Conservation (phyloP, 23 red algal species). For the Agarophyton chilense region DNA sequence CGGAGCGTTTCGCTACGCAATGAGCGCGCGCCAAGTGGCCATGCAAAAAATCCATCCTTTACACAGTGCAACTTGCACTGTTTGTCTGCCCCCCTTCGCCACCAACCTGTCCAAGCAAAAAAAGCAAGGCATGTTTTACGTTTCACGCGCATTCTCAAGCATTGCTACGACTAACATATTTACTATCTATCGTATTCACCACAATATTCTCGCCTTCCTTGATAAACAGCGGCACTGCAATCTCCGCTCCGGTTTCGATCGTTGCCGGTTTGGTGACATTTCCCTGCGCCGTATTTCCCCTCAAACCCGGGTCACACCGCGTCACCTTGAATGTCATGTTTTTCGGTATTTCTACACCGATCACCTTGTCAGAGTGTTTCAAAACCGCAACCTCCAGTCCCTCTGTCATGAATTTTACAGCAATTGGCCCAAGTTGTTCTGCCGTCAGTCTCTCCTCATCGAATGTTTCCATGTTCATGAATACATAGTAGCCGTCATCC, state of each 20-base stretch:
- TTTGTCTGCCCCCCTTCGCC: too few relatives aligned
- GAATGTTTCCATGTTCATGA: conserved; percentile 97
- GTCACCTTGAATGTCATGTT: conserved; percentile 75
- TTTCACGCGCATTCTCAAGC: too few relatives aligned
- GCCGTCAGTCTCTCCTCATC: conserved; percentile 87
- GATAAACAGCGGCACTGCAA: conserved; percentile 88
- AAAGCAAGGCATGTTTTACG: too few relatives aligned
- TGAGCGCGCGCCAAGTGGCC: conserved; percentile 8
- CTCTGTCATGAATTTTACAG: conserved; percentile 86
- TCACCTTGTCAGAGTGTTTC: conserved; percentile 67
- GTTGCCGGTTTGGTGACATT: conserved; percentile 85
- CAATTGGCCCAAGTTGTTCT: conserved; percentile 26
- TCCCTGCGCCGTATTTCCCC: conserved; percentile 91
- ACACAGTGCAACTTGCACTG: too few relatives aligned
- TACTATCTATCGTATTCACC: too few relatives aligned
- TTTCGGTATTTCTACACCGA: conserved; percentile 89
- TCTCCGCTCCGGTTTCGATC: conserved; percentile 77
- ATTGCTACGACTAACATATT: too few relatives aligned
- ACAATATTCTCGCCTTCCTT: too few relatives aligned
- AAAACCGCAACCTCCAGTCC: conserved; percentile 79
- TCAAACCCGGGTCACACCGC: conserved; percentile 83
- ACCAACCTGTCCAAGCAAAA: too few relatives aligned
- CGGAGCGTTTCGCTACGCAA: not conserved
- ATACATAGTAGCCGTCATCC: conserved; percentile 87
- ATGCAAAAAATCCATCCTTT: conserved; percentile 11